These are phyloP conservation scores for Juglanconis juglandina DNA, from an alignment of 2,329 filamentous ascomycete species.

Conservation along the genomic window DNA sequence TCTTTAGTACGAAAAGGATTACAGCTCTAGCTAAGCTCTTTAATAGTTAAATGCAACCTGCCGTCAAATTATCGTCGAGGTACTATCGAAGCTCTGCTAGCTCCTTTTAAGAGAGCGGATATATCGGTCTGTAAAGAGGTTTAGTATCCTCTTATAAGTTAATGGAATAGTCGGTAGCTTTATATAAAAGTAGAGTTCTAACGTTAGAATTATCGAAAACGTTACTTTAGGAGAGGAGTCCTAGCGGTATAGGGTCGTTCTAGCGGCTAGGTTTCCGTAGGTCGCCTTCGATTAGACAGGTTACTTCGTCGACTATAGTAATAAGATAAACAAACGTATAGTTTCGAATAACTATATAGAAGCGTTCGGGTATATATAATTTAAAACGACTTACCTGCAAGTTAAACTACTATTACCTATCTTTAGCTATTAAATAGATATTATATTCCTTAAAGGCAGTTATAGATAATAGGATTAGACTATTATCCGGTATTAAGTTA, in stretches of 20 bases:
- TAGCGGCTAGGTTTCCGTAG: neutral
- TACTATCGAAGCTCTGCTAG: slow-evolving; percentile 1
- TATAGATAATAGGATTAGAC: neutral
- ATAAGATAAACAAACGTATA: neutral
- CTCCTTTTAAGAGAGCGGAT: neutral
- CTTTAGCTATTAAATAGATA: neutral
- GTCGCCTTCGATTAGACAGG: neutral
- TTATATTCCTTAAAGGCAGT: neutral
- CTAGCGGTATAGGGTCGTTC: neutral
- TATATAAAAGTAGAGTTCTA: too few species aligned
- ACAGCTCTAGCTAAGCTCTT: neutral
- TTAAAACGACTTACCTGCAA: neutral
- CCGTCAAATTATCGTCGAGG: neutral
- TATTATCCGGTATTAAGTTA: neutral
- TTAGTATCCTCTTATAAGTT: neutral
- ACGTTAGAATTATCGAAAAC: neutral
- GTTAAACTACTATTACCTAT: neutral
- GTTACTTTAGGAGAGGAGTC: neutral
- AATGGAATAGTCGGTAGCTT: slow-evolving; percentile 3
- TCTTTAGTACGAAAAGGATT: slow-evolving; percentile 22
- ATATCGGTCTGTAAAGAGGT: slow-evolving; percentile 1
- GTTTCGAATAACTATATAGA: neutral
- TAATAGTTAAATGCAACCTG: slow-evolving; percentile 1
- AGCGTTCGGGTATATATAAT: neutral
- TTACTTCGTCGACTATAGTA: neutral